A percentile compares a stretch with the other conserved stretches of the same genome.
phyloP scores from a whole-genome alignment of 352 stramenopile genomes.

The Pythium insidiosum region DNA sequence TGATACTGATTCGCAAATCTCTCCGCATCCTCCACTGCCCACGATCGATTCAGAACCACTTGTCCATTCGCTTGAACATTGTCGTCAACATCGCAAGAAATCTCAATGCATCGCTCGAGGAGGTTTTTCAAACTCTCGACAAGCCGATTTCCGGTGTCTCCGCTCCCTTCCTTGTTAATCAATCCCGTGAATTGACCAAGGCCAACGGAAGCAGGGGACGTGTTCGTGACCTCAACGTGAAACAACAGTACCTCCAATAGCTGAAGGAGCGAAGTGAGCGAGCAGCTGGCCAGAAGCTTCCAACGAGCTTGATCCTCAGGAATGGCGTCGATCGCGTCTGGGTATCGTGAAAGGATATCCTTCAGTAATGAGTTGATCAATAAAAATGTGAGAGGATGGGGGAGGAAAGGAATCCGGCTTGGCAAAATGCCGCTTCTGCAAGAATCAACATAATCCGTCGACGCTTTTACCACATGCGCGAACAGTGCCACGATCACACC shows the following conservation, averaged over 20 bases:
- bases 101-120: slow-evolving; percentile 42
- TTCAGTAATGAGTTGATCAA: slow-evolving; percentile 76
- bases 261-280: slow-evolving; percentile 61
- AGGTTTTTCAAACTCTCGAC: slow-evolving; percentile 65
- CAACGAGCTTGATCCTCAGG: too few relatives aligned
- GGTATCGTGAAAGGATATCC: slow-evolving; percentile 36
- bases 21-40: slow-evolving; percentile 28
- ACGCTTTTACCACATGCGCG: slow-evolving; percentile 55
- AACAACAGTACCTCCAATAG: slow-evolving; percentile 80
- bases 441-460: slow-evolving; percentile 65
- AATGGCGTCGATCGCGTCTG: too few relatives aligned
- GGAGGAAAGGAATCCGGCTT: slow-evolving; percentile 55
- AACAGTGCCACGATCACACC: slow-evolving; percentile 50
- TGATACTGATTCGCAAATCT: slow-evolving; percentile 38
- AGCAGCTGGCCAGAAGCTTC: too few relatives aligned
- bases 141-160: slow-evolving; percentile 39
- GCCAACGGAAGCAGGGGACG: slow-evolving; percentile 74
- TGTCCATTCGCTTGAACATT: slow-evolving; percentile 14
- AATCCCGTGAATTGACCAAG: slow-evolving; percentile 79
- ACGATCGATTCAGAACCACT: slow-evolving; percentile 36
- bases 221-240: slow-evolving; percentile 72
- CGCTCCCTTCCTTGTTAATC: too few relatives aligned
- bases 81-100: slow-evolving; percentile 16
- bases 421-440: slow-evolving; percentile 57
- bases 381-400: slow-evolving; percentile 84